Conservation (phyloP, 2,329 filamentous ascomycete genomes). For the Amphichorda felina region DNA sequence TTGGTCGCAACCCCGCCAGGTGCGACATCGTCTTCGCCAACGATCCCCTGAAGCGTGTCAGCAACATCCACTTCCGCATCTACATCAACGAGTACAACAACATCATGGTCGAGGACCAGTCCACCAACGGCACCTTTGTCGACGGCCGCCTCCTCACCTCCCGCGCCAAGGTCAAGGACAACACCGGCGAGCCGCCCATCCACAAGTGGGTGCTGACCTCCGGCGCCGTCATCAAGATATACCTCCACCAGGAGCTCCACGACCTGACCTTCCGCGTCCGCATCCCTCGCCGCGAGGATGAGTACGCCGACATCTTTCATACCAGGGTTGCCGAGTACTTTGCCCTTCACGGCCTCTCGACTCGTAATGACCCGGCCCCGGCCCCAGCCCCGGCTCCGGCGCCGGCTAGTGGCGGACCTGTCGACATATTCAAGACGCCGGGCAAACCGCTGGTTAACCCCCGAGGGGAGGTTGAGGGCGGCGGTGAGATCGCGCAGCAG, state of each 20-base stretch:
- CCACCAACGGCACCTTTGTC: constrained; percentile 90
- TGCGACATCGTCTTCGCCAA: constrained; percentile 63
- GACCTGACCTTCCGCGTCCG: constrained; percentile 78
- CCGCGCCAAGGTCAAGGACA: constrained; percentile 19
- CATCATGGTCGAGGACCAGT: constrained; percentile 86
- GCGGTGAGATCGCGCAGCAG: not conserved
- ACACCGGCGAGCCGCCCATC: constrained; percentile 21
- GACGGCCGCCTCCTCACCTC: constrained; percentile 52
- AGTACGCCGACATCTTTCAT: constrained; percentile 52
- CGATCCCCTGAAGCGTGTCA: constrained; percentile 62
- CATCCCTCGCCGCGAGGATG: constrained; percentile 63
- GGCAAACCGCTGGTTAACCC: constrained; percentile 4
- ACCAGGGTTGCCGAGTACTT: constrained; percentile 61
- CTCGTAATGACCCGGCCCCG: not conserved
- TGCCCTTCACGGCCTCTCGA: constrained; percentile 15
- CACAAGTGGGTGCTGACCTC: constrained; percentile 52
- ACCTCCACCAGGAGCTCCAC: constrained; percentile 33
- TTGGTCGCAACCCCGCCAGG: constrained; percentile 61
- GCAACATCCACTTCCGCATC: constrained; percentile 93
- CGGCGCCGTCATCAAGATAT: constrained; percentile 63
- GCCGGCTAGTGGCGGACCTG: constrained; percentile 32
- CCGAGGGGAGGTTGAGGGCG: not conserved
- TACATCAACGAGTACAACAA: constrained; percentile 77
- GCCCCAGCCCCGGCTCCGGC: not conserved
- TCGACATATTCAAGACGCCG: constrained; percentile 20